Base-by-base conservation (phyloP, 352 stramenopile genomes). In the Globisporangium solare region DNA sequence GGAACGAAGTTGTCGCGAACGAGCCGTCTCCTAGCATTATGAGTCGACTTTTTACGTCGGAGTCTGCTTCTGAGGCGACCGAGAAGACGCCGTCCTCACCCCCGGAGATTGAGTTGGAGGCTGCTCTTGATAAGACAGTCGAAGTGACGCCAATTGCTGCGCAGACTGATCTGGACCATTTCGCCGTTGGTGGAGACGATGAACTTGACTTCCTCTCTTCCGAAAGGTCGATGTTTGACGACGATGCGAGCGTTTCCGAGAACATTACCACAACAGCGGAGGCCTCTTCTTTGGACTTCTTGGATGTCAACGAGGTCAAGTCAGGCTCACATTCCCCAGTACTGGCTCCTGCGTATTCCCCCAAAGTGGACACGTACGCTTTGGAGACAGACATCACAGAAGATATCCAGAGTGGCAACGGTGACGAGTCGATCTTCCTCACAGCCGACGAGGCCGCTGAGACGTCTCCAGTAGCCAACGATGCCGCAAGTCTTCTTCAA, bases 341-440 rank as follows among this genome's bases (percentile, higher is more conserved):
- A 12, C 37, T 24, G 48, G 55, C 31, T 39, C 4, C 46, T 17
- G 37, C 54, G 3, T 60, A 60, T 27, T 60, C 54, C 17, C 35
- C 46, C 20, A 60, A 37, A 15, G 4, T 18, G 6, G 20, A n/a
- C 17, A 17, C 55, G 14, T 51, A 66, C 35, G 32, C 50, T 12
- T 37, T 55, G 6, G 63, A 62, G 11, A 78, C 65, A n/a, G 74
- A 85, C 39, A 76, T 85, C 22, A 82, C 76, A 0, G 62, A 79
- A 52, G 70, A 85, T 45, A 77, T 77, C 59, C 69, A 83, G 51
- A 68, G 64, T 45, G 51, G 66, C 4, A 53, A 67, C 18, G 47
- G 47, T 35, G 55, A 63, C 27, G 15, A 17, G 10, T 27, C 24
- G 12, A 15, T 42, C 22, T 18, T 49, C 15, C 47, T 47, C 39